These are phyloP conservation scores for Chalciporus sp. DNA, from an alignment of 1,284 basidiomycete species.

Conservation along the genomic window DNA sequence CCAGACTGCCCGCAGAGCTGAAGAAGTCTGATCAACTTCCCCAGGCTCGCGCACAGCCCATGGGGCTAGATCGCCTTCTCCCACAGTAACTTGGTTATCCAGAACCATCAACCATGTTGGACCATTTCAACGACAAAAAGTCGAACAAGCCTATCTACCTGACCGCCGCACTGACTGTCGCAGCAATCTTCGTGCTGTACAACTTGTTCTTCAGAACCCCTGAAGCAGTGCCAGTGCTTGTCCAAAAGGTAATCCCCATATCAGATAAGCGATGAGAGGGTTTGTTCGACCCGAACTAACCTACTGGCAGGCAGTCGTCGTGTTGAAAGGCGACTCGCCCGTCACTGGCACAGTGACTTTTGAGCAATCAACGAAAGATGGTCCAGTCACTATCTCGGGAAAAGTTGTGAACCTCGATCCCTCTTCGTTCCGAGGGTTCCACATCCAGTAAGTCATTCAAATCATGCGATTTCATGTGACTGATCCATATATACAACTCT, in stretches of 20 bases:
- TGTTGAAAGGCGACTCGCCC: conserved; percentile 62
- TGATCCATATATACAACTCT: neutral
- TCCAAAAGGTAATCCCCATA: conserved; percentile 25
- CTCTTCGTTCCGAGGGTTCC: conserved; percentile 69
- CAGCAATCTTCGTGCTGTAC: conserved; percentile 23
- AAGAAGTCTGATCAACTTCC: conserved; percentile 1
- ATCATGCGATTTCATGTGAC: neutral
- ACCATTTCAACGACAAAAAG: conserved; percentile 20
- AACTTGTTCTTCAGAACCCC: conserved; percentile 20
- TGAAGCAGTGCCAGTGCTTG: conserved; percentile 9
- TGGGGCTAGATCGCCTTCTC: neutral
- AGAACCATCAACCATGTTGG: conserved; percentile 12
- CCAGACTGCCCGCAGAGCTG: neutral
- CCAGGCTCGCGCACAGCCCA: neutral
- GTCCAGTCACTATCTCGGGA: conserved; percentile 64
- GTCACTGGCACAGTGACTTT: conserved; percentile 70
- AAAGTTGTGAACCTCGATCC: conserved; percentile 63
- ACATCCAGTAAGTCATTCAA: conserved; percentile 64
- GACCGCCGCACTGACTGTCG: conserved; percentile 12
- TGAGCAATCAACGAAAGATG: conserved; percentile 53
- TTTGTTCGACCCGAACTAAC: neutral
- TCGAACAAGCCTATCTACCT: conserved; percentile 23
- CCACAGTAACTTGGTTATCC: conserved; percentile 1
- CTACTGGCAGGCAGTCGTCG: conserved; percentile 54
- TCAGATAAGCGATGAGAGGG: neutral